Percentiles rank a stretch among this genome's conserved stretches.
These are phyloP conservation scores for Ophiosphaerella korrae DNA, from an alignment of 2,329 filamentous ascomycete species.

Conservation along the genomic window DNA sequence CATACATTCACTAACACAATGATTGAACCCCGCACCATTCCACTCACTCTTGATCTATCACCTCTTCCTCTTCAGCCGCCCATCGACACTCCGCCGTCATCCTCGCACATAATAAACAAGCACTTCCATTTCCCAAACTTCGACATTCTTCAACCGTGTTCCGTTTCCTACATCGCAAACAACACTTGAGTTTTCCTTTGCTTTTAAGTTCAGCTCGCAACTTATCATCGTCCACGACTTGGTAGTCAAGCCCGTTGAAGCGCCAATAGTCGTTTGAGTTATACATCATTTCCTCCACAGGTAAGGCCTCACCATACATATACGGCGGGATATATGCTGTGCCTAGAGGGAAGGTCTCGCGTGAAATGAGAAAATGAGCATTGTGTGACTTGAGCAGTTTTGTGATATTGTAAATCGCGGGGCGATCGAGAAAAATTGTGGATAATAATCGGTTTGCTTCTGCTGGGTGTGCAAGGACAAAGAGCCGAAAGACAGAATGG, in stretches of 20 bases:
- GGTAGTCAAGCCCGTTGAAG: constrained; percentile 33
- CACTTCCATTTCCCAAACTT: constrained; percentile 20
- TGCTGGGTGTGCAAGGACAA: constrained; percentile 9
- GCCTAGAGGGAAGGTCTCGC: constrained; percentile 24
- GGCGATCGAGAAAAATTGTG: constrained; percentile 26
- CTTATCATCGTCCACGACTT: constrained; percentile 30
- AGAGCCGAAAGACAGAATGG: constrained; percentile 18
- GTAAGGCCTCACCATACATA: constrained; percentile 42
- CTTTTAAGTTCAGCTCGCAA: constrained; percentile 17
- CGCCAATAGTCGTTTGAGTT: constrained; percentile 35
- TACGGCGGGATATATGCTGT: constrained; percentile 39
- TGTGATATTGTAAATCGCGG: constrained; percentile 34
- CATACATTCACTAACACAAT: not conserved
- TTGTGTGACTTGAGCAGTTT: constrained; percentile 26
- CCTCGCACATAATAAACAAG: constrained; percentile 18
- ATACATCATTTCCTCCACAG: constrained; percentile 34
- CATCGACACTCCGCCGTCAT: constrained; percentile 13
- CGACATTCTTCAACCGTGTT: constrained; percentile 16
- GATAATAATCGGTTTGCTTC: constrained; percentile 21
- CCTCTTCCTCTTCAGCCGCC: not conserved
- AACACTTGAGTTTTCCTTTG: constrained; percentile 13
- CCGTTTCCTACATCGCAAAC: constrained; percentile 14
- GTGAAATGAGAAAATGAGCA: constrained; percentile 27
- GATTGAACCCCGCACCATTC: not conserved
- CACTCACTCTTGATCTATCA: not conserved